Conservation (phyloP, 2,329 filamentous ascomycete genomes). For the Colletotrichum sp. region DNA sequence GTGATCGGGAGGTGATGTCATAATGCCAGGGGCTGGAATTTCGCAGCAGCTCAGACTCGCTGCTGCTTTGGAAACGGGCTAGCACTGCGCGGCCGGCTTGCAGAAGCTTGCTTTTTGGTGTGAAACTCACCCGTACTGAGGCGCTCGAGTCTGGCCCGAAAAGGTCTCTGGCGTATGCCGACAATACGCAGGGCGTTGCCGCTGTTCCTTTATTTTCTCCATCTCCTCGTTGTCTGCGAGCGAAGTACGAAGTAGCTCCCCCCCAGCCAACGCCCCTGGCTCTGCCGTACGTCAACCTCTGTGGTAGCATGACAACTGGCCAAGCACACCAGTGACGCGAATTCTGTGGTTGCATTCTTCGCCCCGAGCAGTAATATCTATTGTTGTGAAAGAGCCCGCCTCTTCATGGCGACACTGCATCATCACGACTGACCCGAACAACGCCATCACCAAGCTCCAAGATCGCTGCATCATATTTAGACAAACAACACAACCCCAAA, state of each 20-base stretch:
- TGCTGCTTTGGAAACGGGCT: conserved; percentile 9
- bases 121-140: conserved; percentile 9
- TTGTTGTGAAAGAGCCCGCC: not conserved
- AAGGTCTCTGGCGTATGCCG: not conserved
- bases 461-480: not conserved
- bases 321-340: conserved; percentile 17
- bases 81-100: not conserved
- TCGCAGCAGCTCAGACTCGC: not conserved
- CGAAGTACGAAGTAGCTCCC: not conserved
- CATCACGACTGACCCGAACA: not conserved
- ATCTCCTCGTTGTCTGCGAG: not conserved
- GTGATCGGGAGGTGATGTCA: conserved; percentile 14
- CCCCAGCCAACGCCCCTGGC: not conserved
- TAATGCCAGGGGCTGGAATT: not conserved
- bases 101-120: conserved; percentile 14
- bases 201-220: not conserved
- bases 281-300: conserved; percentile 4
- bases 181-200: not conserved
- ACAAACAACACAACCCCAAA: not conserved
- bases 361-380: not conserved
- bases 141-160: not conserved
- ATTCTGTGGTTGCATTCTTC: not conserved
- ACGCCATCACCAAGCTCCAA: not conserved
- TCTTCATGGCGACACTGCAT: not conserved
- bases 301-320: not conserved